These are phyloP conservation scores for Eragrostis tef DNA, from an alignment of 202 grass and related monocot species.

Conservation along the genomic window DNA sequence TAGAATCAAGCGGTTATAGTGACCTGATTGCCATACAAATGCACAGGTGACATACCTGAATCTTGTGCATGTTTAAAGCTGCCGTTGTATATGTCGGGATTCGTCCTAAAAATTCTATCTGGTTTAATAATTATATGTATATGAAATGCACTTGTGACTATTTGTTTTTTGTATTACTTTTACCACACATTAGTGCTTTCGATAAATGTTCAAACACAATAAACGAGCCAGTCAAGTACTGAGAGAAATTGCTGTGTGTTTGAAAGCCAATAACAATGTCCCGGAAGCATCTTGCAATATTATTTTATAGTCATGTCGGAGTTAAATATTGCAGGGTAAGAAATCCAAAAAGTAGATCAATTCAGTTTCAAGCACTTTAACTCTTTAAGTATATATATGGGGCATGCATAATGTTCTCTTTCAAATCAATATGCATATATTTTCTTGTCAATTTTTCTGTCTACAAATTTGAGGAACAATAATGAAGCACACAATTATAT, in stretches of 20 bases:
- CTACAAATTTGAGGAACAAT: background rate
- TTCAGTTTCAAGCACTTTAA: conserved; percentile 19
- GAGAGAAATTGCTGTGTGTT: conserved; percentile 9
- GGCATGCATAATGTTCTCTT: background rate
- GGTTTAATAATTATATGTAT: background rate
- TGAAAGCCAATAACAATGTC: background rate
- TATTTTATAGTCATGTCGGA: conserved; percentile 9
- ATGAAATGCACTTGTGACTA: background rate
- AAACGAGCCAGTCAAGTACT: background rate
- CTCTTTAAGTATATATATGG: background rate
- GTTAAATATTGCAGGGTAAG: conserved; percentile 19
- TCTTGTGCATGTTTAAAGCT: no score
- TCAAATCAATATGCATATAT: background rate
- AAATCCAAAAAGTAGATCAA: conserved; percentile 8
- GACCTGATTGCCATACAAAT: background rate
- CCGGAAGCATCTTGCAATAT: background rate
- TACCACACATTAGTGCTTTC: background rate
- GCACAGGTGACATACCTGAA: background rate
- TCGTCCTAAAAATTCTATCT: background rate
- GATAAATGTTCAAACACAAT: conserved; percentile 19
- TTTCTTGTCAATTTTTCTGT: background rate
- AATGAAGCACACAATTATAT: conserved; percentile 28
- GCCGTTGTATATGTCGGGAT: background rate
- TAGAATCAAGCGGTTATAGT: background rate
- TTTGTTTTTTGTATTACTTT: background rate